Base-by-base conservation (phyloP, 129 eudicot species). In the Lactuca sativa region DNA sequence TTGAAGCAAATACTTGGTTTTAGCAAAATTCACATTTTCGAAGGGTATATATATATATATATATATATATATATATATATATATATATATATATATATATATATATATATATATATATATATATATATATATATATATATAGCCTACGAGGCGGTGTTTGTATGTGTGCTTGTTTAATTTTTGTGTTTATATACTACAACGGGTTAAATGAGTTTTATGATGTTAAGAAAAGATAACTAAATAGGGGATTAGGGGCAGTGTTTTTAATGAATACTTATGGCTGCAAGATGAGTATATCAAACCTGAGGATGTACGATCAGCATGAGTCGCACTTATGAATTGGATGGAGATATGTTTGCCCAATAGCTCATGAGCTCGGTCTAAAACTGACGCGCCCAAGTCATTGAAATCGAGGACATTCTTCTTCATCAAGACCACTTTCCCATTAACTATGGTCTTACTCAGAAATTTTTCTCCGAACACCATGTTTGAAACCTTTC, bases 361-460 rank as follows among this genome's bases (percentile, higher is more conserved):
- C 9, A 73, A 32, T 59, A 82, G 12, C 79, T 82, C 86, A 51
- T 77, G 58, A 70, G 64, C 65, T 16, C 60, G 69, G 65, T 81
- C 85, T 5, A 75, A 67, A 71, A 66, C 41, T 8, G 81, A 59
- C 47, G 78, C 78, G 2, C 70, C 78, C 17, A 21, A 33, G 9
- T 80, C 84, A 54, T 74, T 75, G 5, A 64, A 33, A 57, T 75
- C 81, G 16, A 70, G 40, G 67, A 70, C 14, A 10, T 70, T 75
- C 76, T 80, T 80, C 77, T 75, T 81, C 81, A 65, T 66, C 60
- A 81, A 54, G 55, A 75, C 74, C 53, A 76, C 81, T 59, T 13
- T 75, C 25, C 85, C 78, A 54, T 60, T 76, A 44, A 76, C 80
- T 62, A 10, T 66, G 9, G 34, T 75, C 69, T 48, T 37, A 64